Evolutionary conservation across 73 alveolate species (phyloP), one percentile per base, ranked within the genome.

Genomic region (Urostyla sp.): DNA sequence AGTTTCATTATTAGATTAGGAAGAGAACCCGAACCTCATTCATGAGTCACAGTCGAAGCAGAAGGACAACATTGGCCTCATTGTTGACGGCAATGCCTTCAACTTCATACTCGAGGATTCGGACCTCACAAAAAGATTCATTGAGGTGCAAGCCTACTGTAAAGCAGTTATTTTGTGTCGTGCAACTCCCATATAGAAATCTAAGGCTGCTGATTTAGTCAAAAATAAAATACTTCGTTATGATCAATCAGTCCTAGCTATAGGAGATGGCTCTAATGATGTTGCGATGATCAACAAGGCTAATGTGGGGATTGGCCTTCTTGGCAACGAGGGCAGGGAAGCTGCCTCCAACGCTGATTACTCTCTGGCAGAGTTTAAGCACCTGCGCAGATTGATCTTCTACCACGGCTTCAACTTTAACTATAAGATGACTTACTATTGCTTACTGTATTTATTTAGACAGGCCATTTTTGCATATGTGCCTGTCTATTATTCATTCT

Each of bases 161-260:
- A 76, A 88, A 10, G 89, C 96, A 75, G 94, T 95, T 6, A 88
- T 95, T 18, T 87, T 95, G 67, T 93, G 98, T 77, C 72, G 99
- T 54, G 98, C 95, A 5, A 90, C 82, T 55, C 99, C 99, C 0
- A 89, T 90, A 26, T 92, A 95, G 87, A 95, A 95, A 78, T 95
- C 99, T 24, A 87, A 92, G 61, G 91, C 91, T 51, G 98, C 94
- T 34, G 75, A 69, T 63, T 80, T 95, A 48, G 91, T 95, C 10
- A 94, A 84, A 82, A 85, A 88, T 28, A 74, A 87, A 58, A 49
- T 72, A 45, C 78, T 77, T 55, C 88, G 13, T 44, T 2, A 5
- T 2, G 13, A 7, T 3, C 57, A 73, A 55, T 58, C 55, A 32
- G 53, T 40, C 27, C 36, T 75, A 32, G 87, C 87, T 27, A 60